Percentiles rank a stretch among this genome's conserved stretches.
Conservation (phyloP, 805 yeast species). For the Hanseniaspora hatyaiensis region DNA sequence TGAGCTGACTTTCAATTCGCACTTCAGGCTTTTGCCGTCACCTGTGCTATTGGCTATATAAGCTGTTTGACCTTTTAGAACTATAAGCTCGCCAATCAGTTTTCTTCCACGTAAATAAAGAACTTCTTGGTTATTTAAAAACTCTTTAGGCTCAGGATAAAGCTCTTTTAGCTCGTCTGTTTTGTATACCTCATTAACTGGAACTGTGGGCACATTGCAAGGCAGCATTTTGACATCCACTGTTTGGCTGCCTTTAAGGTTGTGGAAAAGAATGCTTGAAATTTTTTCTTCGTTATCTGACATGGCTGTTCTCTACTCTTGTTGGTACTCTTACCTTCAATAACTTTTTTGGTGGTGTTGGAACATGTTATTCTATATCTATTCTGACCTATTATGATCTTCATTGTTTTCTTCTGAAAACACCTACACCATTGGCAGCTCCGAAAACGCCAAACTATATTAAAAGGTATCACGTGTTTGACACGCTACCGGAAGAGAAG, state of each 20-base stretch:
- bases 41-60: constrained; percentile 19
- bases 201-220: constrained; percentile 23
- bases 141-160: constrained; percentile 2
- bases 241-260: background rate
- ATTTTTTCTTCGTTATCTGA: background rate
- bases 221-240: constrained; percentile 23
- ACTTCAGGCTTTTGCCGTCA: background rate
- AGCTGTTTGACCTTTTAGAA: constrained; percentile 17
- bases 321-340: no score
- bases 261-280: constrained; percentile 1
- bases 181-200: constrained; percentile 17
- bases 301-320: background rate
- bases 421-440: no score
- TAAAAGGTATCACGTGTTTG: no score
- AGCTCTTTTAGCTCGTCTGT: constrained; percentile 19
- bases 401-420: no score
- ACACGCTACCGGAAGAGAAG: no score
- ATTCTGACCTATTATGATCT: no score
- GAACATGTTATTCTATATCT: no score
- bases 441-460: no score
- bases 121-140: constrained; percentile 12
- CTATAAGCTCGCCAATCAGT: constrained; percentile 24
- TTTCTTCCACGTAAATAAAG: constrained; percentile 32
- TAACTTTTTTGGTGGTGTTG: no score
- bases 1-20: background rate